Evolutionary conservation across 208 protist genomes (phyloP).

Genomic region (Acanthamoeba triangularis): DNA sequence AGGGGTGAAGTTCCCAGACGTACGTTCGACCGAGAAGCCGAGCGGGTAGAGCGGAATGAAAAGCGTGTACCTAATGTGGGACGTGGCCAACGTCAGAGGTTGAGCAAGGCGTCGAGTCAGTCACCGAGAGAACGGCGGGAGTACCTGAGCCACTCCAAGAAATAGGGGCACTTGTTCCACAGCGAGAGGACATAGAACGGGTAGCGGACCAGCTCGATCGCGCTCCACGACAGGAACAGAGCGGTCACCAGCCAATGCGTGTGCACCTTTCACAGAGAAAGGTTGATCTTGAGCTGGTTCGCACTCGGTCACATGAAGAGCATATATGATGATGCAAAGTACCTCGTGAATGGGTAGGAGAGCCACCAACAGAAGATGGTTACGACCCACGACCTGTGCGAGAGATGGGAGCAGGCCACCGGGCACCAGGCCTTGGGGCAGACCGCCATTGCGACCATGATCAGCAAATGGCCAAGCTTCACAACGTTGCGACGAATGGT

Average conservation of each 20-base stretch:
- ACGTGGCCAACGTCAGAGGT: not conserved
- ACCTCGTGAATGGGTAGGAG: not conserved
- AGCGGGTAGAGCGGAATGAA: slow-evolving; percentile 45
- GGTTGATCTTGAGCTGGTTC: not conserved
- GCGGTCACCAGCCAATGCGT: slow-evolving; percentile 4
- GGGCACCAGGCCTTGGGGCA: not conserved
- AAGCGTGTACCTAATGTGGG: not conserved
- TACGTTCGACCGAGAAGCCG: slow-evolving; percentile 3
- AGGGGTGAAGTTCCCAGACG: not conserved
- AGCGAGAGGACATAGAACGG: slow-evolving; percentile 12
- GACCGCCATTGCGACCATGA: no score
- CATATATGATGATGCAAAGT: not conserved
- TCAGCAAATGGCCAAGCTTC: not conserved
- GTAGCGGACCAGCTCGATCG: slow-evolving; percentile 53
- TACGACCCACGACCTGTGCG: slow-evolving; percentile 20
- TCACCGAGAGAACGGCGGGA: no score
- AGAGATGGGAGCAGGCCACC: not conserved
- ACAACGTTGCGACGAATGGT: not conserved
- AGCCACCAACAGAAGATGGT: slow-evolving; percentile 7
- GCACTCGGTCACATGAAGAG: no score
- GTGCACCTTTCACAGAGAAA: not conserved
- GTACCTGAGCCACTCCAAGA: slow-evolving; percentile 7
- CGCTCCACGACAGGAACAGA: slow-evolving; percentile 28
- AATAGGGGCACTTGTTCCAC: not conserved
- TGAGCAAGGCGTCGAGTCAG: no score